Conservation (phyloP, 225 moss, liverwort and hornwort species). For the Lunularia cruciata region DNA sequence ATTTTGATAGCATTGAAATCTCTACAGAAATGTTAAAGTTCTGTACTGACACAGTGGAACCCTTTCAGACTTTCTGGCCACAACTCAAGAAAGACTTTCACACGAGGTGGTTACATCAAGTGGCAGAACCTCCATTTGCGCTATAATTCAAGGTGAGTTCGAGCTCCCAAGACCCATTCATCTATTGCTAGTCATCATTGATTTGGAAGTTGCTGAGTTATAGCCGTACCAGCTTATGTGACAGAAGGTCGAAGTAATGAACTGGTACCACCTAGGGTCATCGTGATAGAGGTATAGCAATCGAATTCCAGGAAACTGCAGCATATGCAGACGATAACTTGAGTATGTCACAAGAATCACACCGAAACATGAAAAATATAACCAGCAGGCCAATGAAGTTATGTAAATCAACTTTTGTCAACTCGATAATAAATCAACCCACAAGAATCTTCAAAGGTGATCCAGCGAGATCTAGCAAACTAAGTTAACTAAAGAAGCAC, state of each 20-base stretch:
- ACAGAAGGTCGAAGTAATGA: slow-evolving; percentile 88
- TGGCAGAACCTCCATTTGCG: too few relatives aligned
- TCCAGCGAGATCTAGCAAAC: too few relatives aligned
- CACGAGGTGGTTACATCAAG: not conserved
- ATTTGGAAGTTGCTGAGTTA: not conserved
- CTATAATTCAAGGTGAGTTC: too few relatives aligned
- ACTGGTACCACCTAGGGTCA: slow-evolving; percentile 89
- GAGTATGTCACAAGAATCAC: not conserved
- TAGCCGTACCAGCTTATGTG: slow-evolving; percentile 81
- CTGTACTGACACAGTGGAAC: too few relatives aligned
- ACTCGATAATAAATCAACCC: slow-evolving; percentile 3
- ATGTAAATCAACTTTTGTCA: not conserved
- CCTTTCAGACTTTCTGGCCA: too few relatives aligned
- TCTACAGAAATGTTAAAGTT: too few relatives aligned
- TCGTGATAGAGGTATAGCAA: slow-evolving; percentile 83
- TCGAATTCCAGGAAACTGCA: slow-evolving; percentile 68
- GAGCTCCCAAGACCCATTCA: too few relatives aligned
- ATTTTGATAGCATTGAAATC: too few relatives aligned
- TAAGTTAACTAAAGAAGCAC: not conserved
- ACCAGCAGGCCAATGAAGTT: not conserved
- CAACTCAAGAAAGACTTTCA: too few relatives aligned
- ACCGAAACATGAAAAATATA: not conserved
- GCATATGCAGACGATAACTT: slow-evolving; percentile 28
- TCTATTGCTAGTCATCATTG: too few relatives aligned
- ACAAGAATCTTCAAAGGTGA: too few relatives aligned